phyloP scores from a whole-genome alignment of 805 yeast species.

The Metschnikowia koreensis region DNA sequence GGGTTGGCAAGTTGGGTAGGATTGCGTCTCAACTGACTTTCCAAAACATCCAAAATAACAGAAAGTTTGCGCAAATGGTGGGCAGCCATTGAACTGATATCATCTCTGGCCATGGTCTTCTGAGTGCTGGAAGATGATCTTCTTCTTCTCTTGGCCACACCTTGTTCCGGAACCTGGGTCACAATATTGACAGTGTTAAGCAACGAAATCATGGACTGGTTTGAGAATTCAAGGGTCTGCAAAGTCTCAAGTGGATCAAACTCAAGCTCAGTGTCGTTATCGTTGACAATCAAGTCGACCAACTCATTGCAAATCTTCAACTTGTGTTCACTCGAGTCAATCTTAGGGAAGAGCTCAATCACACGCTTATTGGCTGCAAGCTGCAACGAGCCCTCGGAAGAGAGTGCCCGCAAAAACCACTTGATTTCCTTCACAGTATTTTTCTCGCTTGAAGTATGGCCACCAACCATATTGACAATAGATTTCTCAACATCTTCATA shows the following conservation, averaged over 20 bases:
- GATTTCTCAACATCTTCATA: slow-evolving; percentile 54
- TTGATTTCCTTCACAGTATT: slow-evolving; percentile 49
- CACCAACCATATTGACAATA: slow-evolving; percentile 58
- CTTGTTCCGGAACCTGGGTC: slow-evolving; percentile 43
- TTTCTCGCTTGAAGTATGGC: slow-evolving; percentile 48
- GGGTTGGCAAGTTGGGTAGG: slow-evolving; percentile 36
- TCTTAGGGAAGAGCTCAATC: slow-evolving; percentile 50
- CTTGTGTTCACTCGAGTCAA: slow-evolving; percentile 56
- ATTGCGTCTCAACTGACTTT: slow-evolving; percentile 42
- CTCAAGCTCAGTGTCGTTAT: slow-evolving; percentile 25
- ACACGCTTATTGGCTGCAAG: slow-evolving; percentile 49
- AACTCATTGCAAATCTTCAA: slow-evolving; percentile 47
- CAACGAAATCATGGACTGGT: slow-evolving; percentile 56
- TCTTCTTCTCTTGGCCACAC: slow-evolving; percentile 71
- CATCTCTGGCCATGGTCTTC: slow-evolving; percentile 71
- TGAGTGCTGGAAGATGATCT: slow-evolving; percentile 77
- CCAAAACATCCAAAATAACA: slow-evolving; percentile 74
- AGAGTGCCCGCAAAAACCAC: slow-evolving; percentile 56
- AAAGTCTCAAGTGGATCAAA: slow-evolving; percentile 46
- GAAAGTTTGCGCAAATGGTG: slow-evolving; percentile 76
- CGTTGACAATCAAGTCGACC: slow-evolving; percentile 55
- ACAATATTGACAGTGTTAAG: slow-evolving; percentile 60
- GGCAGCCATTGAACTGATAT: slow-evolving; percentile 72
- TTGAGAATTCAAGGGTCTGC: slow-evolving; percentile 53
- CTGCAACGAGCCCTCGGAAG: slow-evolving; percentile 30